Evolutionary conservation across 345 rosid species (phyloP).

Genomic region (Toxicodendron radicans): DNA sequence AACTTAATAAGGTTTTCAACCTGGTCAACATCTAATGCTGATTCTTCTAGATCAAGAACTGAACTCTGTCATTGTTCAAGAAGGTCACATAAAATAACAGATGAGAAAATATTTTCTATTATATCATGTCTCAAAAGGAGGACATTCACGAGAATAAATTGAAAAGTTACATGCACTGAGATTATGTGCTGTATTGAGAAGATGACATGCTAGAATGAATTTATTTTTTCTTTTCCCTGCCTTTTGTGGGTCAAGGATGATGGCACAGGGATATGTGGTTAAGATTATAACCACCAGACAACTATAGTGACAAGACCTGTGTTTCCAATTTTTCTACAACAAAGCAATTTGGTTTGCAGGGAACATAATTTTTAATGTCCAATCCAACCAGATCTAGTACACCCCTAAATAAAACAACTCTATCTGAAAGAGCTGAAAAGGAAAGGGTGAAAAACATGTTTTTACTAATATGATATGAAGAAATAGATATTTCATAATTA

Average conservation of each 20-base stretch:
- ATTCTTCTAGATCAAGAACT: conserved; percentile 79
- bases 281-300: not conserved
- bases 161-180: too few species aligned
- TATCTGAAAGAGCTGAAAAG: not conserved
- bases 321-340: not conserved
- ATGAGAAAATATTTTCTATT: conserved; percentile 14
- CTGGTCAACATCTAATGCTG: conserved; percentile 79
- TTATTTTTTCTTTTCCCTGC: too few species aligned
- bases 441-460: not conserved
- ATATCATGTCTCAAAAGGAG: not conserved
- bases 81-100: conserved; percentile 17
- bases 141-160: too few species aligned
- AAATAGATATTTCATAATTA: too few species aligned
- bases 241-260: too few species aligned
- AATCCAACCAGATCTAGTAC: not conserved
- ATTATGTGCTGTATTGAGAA: too few species aligned
- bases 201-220: too few species aligned
- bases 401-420: not conserved
- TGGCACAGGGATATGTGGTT: too few species aligned
- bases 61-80: conserved; percentile 52
- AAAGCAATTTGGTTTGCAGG: not conserved
- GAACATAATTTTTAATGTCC: not conserved
- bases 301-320: not conserved
- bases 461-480: too few species aligned
- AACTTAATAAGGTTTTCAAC: conserved; percentile 89